phyloP scores from a whole-genome alignment of 768 basidiomycete genomes.

The Trametes elegans region DNA sequence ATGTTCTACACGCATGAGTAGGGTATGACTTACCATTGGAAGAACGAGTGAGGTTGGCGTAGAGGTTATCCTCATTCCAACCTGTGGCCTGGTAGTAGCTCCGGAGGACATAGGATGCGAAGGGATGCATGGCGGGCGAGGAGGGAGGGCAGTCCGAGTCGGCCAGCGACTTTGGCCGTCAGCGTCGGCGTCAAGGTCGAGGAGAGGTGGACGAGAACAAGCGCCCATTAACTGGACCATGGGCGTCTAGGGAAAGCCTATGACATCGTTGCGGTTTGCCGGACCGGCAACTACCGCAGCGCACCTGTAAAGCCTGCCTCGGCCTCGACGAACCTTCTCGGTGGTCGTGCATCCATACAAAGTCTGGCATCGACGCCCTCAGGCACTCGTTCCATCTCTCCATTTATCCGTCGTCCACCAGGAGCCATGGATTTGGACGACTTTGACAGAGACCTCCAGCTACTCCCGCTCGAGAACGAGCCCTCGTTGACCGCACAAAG shows the following conservation, averaged over 20 bases:
- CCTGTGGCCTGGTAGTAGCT: constrained; percentile 90
- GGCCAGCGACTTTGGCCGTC: constrained; percentile 11
- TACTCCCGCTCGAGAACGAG: constrained; percentile 4
- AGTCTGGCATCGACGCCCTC: background rate
- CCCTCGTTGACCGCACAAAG: background rate
- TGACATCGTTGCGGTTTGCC: constrained; percentile 1
- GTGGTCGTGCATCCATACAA: background rate
- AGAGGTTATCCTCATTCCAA: constrained; percentile 97
- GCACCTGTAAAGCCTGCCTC: background rate
- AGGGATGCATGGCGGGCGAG: constrained; percentile 67
- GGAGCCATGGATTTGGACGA: constrained; percentile 40
- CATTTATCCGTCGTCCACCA: background rate
- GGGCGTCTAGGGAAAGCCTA: background rate
- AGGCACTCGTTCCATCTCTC: background rate
- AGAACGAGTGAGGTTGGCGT: constrained; percentile 84
- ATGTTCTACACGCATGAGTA: background rate
- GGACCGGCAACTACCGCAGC: constrained; percentile 14
- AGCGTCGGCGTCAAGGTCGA: background rate
- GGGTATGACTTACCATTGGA: constrained; percentile 60
- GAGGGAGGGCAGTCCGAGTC: background rate
- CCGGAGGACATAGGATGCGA: constrained; percentile 83
- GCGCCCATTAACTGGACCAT: constrained; percentile 1
- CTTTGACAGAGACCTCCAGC: constrained; percentile 29
- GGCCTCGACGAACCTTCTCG: background rate
- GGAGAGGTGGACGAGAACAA: background rate